These are phyloP conservation scores for Penicillium crustosum DNA, from an alignment of 2,329 filamentous ascomycete species.

Conservation along the genomic window DNA sequence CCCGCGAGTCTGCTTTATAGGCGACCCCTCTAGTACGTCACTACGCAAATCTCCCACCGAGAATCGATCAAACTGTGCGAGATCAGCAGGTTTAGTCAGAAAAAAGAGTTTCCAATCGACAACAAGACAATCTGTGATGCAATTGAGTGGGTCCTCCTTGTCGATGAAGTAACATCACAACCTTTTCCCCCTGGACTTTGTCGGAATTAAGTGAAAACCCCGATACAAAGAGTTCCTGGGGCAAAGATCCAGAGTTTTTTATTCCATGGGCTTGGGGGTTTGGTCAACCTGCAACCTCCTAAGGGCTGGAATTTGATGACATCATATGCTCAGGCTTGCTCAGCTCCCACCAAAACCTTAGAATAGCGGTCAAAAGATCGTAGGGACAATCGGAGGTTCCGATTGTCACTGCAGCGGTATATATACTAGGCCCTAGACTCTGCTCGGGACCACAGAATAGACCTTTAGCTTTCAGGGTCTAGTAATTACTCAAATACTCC, in stretches of 20 bases:
- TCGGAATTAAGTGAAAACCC: too few species aligned
- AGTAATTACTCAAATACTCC: too few species aligned
- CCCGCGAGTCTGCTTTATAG: neutral
- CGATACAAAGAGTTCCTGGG: neutral
- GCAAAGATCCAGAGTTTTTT: neutral
- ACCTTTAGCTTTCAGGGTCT: neutral
- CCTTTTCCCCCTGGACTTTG: neutral
- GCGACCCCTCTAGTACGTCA: neutral
- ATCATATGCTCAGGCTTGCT: neutral
- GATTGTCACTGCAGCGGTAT: too few species aligned
- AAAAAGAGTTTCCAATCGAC: neutral
- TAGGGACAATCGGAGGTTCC: too few species aligned
- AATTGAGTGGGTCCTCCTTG: constrained; percentile 2
- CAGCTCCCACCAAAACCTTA: neutral
- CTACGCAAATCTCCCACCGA: neutral
- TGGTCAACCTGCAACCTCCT: neutral
- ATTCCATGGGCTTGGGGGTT: neutral
- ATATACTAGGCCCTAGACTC: too few species aligned
- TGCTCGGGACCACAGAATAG: too few species aligned
- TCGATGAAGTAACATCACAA: neutral
- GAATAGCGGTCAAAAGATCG: neutral
- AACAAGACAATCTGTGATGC: constrained; percentile 3
- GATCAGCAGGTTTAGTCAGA: neutral
- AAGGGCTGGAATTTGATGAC: neutral
- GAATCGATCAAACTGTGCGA: neutral